phyloP scores from a whole-genome alignment of 2,329 filamentous ascomycete genomes.

The Botryotinia narcissicola region DNA sequence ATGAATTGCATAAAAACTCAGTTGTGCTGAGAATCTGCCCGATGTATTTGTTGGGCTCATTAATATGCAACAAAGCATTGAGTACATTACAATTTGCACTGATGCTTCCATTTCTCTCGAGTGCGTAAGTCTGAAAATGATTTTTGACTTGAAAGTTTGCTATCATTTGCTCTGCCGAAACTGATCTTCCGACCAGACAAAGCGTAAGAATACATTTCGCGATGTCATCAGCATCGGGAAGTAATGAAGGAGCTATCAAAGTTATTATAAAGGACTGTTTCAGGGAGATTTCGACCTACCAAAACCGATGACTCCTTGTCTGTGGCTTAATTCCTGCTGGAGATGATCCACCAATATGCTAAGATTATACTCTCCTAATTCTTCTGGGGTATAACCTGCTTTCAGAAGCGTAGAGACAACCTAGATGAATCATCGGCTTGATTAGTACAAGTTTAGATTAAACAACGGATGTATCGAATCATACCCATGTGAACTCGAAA shows the following conservation, averaged over 20 bases:
- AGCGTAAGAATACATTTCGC: slow-evolving; percentile 8
- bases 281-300: neutral
- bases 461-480: slow-evolving; percentile 26
- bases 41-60: neutral
- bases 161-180: neutral
- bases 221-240: slow-evolving; percentile 11
- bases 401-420: slow-evolving; percentile 1
- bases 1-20: neutral
- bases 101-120: slow-evolving; percentile 13
- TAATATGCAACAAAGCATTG: neutral
- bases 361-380: neutral
- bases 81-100: slow-evolving; percentile 11
- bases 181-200: neutral
- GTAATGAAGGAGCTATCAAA: neutral
- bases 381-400: neutral
- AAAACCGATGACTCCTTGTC: neutral
- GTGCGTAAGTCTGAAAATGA: slow-evolving; percentile 13
- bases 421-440: neutral
- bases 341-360: neutral
- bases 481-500: no score
- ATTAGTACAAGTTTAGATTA: neutral
- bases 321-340: neutral
- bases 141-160: neutral
- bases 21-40: neutral
- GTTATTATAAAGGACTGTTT: neutral